phyloP scores from a whole-genome alignment of 768 basidiomycete genomes.

The Cystoderma amianthinum region DNA sequence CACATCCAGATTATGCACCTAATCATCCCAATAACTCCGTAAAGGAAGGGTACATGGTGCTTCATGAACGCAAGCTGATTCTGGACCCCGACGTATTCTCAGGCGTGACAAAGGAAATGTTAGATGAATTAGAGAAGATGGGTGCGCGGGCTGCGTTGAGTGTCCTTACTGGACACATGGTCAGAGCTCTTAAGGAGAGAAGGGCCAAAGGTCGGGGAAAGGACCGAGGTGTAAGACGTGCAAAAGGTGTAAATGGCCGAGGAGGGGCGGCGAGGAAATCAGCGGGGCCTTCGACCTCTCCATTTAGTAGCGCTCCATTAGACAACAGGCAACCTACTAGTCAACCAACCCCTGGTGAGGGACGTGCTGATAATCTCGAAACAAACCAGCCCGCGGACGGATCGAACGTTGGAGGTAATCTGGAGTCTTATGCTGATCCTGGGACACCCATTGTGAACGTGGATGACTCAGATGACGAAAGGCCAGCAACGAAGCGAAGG shows the following conservation, averaged over 20 bases:
- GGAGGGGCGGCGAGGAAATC: neutral
- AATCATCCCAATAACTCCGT: slow-evolving; percentile 40
- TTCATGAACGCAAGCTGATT: slow-evolving; percentile 79
- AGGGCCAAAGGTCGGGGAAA: slow-evolving; percentile 38
- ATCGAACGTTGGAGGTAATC: neutral
- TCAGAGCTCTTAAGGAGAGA: slow-evolving; percentile 76
- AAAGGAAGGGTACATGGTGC: slow-evolving; percentile 60
- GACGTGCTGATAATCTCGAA: neutral
- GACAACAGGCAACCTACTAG: neutral
- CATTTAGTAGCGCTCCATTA: neutral
- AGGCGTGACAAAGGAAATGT: slow-evolving; percentile 63
- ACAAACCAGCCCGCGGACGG: neutral
- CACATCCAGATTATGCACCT: slow-evolving; percentile 47
- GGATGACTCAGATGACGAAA: slow-evolving; percentile 54
- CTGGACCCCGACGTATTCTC: slow-evolving; percentile 84
- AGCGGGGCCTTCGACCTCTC: neutral
- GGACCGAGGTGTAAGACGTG: slow-evolving; percentile 24
- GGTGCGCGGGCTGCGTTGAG: slow-evolving; percentile 78
- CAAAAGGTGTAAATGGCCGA: neutral
- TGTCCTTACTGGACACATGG: slow-evolving; percentile 80
- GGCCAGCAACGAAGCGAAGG: slow-evolving; percentile 51
- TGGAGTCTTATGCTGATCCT: slow-evolving; percentile 19
- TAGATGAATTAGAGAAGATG: slow-evolving; percentile 71
- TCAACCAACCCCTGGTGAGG: slow-evolving; percentile 3
- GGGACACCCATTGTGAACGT: slow-evolving; percentile 54